Conservation (phyloP, 805 yeast species). For the Teunomyces funiuensis region DNA sequence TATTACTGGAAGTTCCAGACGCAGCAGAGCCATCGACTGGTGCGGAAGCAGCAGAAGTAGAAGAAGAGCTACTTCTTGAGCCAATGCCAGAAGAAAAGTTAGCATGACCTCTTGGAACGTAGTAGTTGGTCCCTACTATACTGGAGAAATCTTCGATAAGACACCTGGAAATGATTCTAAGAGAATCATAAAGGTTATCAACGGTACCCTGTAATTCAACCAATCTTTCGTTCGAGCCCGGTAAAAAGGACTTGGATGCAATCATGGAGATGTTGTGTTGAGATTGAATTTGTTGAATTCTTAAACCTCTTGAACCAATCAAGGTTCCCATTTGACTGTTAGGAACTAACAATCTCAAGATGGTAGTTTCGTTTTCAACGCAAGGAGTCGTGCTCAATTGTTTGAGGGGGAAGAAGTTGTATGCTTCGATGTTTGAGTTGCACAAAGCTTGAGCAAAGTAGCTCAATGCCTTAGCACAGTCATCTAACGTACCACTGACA, state of each 20-base stretch:
- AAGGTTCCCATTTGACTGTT: conserved; percentile 86
- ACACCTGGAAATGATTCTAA: conserved; percentile 63
- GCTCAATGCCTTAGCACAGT: conserved; percentile 67
- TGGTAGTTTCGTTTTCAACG: conserved; percentile 50
- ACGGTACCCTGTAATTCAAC: conserved; percentile 86
- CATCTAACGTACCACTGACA: conserved; percentile 68
- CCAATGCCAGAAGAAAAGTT: conserved; percentile 2
- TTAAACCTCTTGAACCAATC: conserved; percentile 78
- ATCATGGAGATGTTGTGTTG: conserved; percentile 72
- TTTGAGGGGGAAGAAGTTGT: conserved; percentile 59
- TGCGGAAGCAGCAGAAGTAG: background rate
- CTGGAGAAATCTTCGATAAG: conserved; percentile 72
- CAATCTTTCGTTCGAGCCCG: conserved; percentile 79
- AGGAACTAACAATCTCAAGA: conserved; percentile 72
- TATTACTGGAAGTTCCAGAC: conserved; percentile 8
- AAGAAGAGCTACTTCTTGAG: background rate
- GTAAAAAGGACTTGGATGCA: conserved; percentile 81
- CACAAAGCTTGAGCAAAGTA: conserved; percentile 67
- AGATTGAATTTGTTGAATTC: conserved; percentile 78
- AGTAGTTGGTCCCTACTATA: conserved; percentile 62
- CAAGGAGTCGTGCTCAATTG: conserved; percentile 54
- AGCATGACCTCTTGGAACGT: conserved; percentile 46
- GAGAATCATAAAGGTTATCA: conserved; percentile 55
- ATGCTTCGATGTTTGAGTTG: conserved; percentile 39
- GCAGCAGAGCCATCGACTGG: background rate